Conservation (phyloP, 805 yeast genomes). For the Nakazawaea ernobii region DNA sequence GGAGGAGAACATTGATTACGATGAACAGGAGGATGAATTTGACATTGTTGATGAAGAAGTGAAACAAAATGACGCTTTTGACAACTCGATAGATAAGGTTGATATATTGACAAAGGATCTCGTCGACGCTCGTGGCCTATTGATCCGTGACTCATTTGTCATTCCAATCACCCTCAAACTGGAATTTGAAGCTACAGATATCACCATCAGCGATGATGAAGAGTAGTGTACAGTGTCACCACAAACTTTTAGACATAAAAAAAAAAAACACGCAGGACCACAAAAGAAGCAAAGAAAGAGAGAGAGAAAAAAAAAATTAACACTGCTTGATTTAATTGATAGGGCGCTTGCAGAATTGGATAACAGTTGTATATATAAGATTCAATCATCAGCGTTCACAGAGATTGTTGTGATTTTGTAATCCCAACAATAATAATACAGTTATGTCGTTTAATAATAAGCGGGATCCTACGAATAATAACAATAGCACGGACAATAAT, state of each 20-base stretch:
- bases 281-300: not conserved
- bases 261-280: not conserved
- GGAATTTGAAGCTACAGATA: not conserved
- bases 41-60: conserved; percentile 70
- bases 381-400: not conserved
- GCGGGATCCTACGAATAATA: not conserved
- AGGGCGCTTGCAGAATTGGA: not conserved
- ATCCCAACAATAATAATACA: too few species aligned
- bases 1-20: conserved; percentile 84
- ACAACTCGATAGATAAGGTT: conserved; percentile 53
- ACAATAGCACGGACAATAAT: not conserved
- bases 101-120: conserved; percentile 64
- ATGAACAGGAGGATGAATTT: conserved; percentile 88
- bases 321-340: not conserved
- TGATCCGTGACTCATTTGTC: conserved; percentile 47
- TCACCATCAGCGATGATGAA: conserved; percentile 2
- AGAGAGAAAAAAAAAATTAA: not conserved
- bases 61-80: conserved; percentile 53
- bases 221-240: not conserved
- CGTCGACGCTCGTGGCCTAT: conserved; percentile 70
- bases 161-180: conserved; percentile 36
- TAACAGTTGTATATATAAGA: not conserved
- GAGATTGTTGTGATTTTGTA: too few species aligned
- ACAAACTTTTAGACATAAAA: not conserved
- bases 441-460: not conserved